phyloP scores from a whole-genome alignment of 129 eudicot genomes.

The Arctium minus region DNA sequence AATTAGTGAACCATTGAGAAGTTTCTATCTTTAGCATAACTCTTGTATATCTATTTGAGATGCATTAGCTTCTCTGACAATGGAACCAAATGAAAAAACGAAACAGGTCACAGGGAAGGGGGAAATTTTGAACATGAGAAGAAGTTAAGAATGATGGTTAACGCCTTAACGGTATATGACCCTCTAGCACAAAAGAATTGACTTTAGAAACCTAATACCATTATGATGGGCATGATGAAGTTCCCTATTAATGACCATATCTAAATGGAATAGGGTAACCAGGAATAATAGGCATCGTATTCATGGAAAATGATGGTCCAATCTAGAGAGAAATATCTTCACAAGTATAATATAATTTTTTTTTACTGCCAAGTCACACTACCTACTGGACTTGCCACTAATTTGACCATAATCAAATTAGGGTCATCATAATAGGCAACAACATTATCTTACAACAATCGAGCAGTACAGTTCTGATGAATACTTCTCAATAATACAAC shows the following conservation, averaged over 20 bases:
- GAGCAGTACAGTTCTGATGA: not conserved
- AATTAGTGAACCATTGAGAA: conserved; percentile 52
- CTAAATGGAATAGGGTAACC: not conserved
- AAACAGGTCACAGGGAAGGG: not conserved
- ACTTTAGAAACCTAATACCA: not conserved
- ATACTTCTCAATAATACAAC: not conserved
- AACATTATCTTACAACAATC: not conserved
- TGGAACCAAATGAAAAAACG: not conserved
- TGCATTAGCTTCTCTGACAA: not conserved
- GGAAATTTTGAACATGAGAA: not conserved
- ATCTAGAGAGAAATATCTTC: not conserved
- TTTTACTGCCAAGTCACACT: not conserved
- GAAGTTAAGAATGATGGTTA: not conserved
- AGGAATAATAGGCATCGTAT: not conserved
- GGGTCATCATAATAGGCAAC: not conserved
- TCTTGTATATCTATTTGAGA: not conserved
- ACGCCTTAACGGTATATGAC: not conserved
- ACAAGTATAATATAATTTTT: not conserved
- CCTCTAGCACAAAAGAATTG: not conserved
- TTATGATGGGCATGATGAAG: conserved; percentile 2
- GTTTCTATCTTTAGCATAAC: conserved; percentile 15
- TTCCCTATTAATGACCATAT: not conserved
- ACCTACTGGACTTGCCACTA: not conserved
- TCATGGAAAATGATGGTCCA: not conserved
- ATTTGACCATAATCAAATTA: not conserved